A percentile compares a stretch with the other conserved stretches of the same genome.
These are phyloP conservation scores for Phyllosticta paracitricarpa DNA, from an alignment of 2,329 filamentous ascomycete species.

Conservation along the genomic window DNA sequence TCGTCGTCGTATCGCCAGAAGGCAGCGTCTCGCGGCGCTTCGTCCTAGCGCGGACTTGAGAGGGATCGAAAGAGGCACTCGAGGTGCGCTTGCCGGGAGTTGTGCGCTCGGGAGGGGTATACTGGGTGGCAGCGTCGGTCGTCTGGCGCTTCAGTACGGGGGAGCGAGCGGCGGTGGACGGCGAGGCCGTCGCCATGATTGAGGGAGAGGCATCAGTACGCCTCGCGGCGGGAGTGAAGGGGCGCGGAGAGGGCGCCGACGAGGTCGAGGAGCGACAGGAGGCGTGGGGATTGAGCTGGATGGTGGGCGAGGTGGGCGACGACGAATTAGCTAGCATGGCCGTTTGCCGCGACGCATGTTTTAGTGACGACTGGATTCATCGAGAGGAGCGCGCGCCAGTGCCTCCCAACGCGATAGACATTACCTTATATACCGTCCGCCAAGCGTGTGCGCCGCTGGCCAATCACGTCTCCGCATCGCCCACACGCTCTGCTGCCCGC, in stretches of 20 bases:
- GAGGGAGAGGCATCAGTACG: slow-evolving; percentile 20
- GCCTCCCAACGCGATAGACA: neutral
- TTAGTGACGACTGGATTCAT: neutral
- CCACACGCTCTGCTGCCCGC: neutral
- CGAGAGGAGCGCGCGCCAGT: neutral
- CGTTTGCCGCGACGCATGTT: slow-evolving; percentile 9
- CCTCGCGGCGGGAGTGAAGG: slow-evolving; percentile 21
- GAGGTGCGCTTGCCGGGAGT: slow-evolving; percentile 7
- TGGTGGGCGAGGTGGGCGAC: slow-evolving; percentile 26
- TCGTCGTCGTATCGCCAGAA: slow-evolving; percentile 3
- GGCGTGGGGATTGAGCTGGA: slow-evolving; percentile 26
- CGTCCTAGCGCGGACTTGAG: slow-evolving; percentile 11
- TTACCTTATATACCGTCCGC: neutral
- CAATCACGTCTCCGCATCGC: neutral
- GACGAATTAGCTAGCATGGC: slow-evolving; percentile 25
- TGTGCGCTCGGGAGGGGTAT: slow-evolving; percentile 36
- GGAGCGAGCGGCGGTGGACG: slow-evolving; percentile 12
- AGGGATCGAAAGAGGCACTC: slow-evolving; percentile 5
- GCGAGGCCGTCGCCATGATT: slow-evolving; percentile 15
- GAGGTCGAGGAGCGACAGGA: slow-evolving; percentile 22
- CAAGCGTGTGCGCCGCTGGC: neutral
- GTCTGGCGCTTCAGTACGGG: slow-evolving; percentile 23
- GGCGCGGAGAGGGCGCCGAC: slow-evolving; percentile 24
- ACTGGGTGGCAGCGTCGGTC: slow-evolving; percentile 45
- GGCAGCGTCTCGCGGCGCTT: slow-evolving; percentile 25